These are phyloP conservation scores for Datura wrightii DNA, from an alignment of 257 asterid genomes.

Conservation along the genomic window DNA sequence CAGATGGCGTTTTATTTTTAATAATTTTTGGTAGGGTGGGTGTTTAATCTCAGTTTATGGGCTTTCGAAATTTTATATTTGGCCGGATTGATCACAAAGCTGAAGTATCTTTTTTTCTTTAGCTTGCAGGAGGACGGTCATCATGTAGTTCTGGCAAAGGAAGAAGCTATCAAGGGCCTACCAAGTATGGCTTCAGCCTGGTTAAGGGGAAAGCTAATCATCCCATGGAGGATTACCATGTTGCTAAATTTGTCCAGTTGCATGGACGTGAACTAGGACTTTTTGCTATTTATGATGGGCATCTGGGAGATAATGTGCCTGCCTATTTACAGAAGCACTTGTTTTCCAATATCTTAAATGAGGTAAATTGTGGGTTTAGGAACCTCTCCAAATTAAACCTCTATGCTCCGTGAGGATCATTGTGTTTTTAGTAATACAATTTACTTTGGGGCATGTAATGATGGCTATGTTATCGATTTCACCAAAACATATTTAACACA, in stretches of 20 bases:
- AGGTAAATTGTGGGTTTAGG: slow-evolving; percentile 57
- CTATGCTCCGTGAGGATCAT: neutral
- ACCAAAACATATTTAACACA: neutral
- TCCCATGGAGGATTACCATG: slow-evolving; percentile 98
- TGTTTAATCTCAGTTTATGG: neutral
- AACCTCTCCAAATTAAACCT: neutral
- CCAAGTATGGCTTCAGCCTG: slow-evolving; percentile 78
- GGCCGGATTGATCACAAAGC: neutral
- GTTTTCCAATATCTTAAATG: slow-evolving; percentile 79
- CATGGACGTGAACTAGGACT: slow-evolving; percentile 75
- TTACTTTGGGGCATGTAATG: neutral
- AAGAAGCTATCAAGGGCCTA: slow-evolving; percentile 63
- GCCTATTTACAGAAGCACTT: slow-evolving; percentile 87
- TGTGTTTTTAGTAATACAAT: slow-evolving; percentile 2
- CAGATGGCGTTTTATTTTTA: no score
- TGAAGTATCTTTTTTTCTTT: slow-evolving; percentile 40
- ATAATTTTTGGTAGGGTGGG: neutral
- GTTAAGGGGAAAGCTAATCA: slow-evolving; percentile 89
- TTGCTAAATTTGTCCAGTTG: slow-evolving; percentile 73
- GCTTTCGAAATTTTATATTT: neutral
- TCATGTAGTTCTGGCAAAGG: slow-evolving; percentile 76
- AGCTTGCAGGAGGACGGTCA: slow-evolving; percentile 66
- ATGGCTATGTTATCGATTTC: slow-evolving; percentile 1
- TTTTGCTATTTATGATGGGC: slow-evolving; percentile 90
- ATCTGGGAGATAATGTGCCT: slow-evolving; percentile 88